Evolutionary conservation across 805 yeast genomes (phyloP).

Genomic region (Yarrowia phangngaensis): DNA sequence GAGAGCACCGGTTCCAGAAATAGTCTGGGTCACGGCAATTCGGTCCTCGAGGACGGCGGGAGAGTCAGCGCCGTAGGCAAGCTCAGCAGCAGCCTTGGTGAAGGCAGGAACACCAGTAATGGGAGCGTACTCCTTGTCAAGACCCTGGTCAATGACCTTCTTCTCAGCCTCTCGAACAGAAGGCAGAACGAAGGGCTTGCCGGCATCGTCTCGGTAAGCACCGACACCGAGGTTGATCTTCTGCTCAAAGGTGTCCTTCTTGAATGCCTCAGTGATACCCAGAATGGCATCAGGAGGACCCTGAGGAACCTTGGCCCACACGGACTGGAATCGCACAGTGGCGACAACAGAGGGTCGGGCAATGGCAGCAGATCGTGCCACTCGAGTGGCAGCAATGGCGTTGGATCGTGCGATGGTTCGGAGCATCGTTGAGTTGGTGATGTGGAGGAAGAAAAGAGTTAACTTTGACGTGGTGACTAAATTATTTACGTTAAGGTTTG

Average conservation of each 20-base stretch:
- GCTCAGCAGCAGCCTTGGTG: constrained; percentile 61
- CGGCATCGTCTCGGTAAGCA: constrained; percentile 86
- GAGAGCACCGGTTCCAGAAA: constrained; percentile 94
- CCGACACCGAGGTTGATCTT: constrained; percentile 72
- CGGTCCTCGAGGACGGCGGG: constrained; percentile 56
- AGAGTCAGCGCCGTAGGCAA: constrained; percentile 66
- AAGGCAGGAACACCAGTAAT: constrained; percentile 74
- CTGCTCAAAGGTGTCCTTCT: constrained; percentile 51
- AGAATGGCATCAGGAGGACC: constrained; percentile 85
- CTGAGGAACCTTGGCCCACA: constrained; percentile 45
- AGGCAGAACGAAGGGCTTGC: constrained; percentile 86
- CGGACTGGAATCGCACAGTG: constrained; percentile 31
- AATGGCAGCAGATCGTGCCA: constrained; percentile 3
- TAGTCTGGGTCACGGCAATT: constrained; percentile 79
- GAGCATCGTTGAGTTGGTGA: constrained; percentile 12
- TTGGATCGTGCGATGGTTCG: constrained; percentile 26
- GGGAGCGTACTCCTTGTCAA: constrained; percentile 81
- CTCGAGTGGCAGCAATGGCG: constrained; percentile 18
- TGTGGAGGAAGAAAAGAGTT: constrained; percentile 3
- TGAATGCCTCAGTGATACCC: constrained; percentile 69
- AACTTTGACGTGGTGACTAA: no score
- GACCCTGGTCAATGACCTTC: constrained; percentile 46
- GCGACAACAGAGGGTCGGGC: constrained; percentile 2
- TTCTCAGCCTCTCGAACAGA: constrained; percentile 65
- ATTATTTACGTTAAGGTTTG: no score